Conservation (phyloP, 2,329 filamentous ascomycete species). For the Geoglossum cookeanum region DNA sequence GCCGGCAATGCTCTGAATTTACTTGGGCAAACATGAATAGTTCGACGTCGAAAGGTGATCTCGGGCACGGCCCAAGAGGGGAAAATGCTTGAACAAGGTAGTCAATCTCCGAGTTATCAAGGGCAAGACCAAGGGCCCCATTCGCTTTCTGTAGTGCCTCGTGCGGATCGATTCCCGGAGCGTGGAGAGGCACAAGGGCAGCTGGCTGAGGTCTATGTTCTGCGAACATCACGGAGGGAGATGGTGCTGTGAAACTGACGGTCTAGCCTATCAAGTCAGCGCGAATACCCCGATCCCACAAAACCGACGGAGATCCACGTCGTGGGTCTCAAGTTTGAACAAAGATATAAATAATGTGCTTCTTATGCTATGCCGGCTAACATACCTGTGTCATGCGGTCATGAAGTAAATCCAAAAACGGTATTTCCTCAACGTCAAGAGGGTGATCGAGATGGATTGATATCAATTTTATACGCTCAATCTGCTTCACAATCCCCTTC, state of each 20-base stretch:
- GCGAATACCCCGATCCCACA: background rate
- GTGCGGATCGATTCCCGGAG: constrained; percentile 42
- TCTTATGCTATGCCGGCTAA: background rate
- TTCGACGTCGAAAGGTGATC: constrained; percentile 68
- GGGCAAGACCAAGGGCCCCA: constrained; percentile 59
- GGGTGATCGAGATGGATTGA: constrained; percentile 38
- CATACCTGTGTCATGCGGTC: constrained; percentile 70
- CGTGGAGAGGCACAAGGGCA: constrained; percentile 56
- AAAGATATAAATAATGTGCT: background rate
- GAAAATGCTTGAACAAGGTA: constrained; percentile 79
- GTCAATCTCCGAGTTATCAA: constrained; percentile 78
- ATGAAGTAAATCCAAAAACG: constrained; percentile 53
- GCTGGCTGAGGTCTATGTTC: constrained; percentile 46
- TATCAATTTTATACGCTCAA: constrained; percentile 73
- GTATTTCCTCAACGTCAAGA: constrained; percentile 30
- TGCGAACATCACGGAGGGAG: constrained; percentile 59
- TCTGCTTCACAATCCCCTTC: constrained; percentile 48
- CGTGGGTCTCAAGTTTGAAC: too few relatives aligned
- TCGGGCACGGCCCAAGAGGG: constrained; percentile 35
- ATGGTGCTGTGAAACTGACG: constrained; percentile 46
- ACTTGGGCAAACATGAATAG: constrained; percentile 99
- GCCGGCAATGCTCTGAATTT: constrained; percentile 83
- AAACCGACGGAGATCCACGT: background rate
- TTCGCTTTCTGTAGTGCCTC: constrained; percentile 69
- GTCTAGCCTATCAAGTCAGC: constrained; percentile 27